phyloP scores from a whole-genome alignment of 2,329 filamentous ascomycete genomes.

The Chrysoporthe deuterocubensis region DNA sequence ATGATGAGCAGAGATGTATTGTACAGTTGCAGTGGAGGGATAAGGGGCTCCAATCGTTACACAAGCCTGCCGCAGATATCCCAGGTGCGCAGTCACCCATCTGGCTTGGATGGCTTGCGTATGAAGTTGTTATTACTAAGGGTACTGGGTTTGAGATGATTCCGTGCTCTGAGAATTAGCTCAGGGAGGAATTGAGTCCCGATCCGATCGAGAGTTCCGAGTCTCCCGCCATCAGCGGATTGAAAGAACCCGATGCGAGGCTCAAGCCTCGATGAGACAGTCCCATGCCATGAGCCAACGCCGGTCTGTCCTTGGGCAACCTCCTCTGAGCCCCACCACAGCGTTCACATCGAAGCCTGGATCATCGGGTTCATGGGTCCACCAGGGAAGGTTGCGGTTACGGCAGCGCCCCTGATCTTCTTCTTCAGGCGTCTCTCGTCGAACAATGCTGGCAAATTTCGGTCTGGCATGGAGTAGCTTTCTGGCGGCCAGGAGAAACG shows the following conservation, averaged over 20 bases:
- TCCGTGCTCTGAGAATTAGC: neutral
- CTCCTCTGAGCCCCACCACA: neutral
- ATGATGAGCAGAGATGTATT: neutral
- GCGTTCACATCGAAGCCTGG: neutral
- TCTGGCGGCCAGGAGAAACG: neutral
- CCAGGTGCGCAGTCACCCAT: too few species aligned
- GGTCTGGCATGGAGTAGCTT: neutral
- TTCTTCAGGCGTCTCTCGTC: neutral
- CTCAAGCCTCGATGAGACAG: slow-evolving; percentile 7
- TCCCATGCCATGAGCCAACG: neutral
- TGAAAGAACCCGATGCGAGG: slow-evolving; percentile 1
- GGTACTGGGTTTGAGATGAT: neutral
- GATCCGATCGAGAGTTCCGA: slow-evolving; percentile 1
- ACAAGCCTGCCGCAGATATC: too few species aligned
- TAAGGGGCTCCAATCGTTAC: too few species aligned
- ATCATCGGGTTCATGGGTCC: neutral
- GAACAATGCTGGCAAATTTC: neutral
- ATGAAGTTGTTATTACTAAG: neutral
- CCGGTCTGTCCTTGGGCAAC: neutral
- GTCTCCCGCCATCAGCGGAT: neutral
- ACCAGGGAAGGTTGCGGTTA: too few species aligned
- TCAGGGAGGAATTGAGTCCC: neutral
- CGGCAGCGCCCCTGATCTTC: neutral
- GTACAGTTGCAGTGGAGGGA: neutral
- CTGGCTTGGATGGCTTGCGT: too few species aligned